Conservation (phyloP, 768 basidiomycete genomes). For the Lactarius hengduanensis region DNA sequence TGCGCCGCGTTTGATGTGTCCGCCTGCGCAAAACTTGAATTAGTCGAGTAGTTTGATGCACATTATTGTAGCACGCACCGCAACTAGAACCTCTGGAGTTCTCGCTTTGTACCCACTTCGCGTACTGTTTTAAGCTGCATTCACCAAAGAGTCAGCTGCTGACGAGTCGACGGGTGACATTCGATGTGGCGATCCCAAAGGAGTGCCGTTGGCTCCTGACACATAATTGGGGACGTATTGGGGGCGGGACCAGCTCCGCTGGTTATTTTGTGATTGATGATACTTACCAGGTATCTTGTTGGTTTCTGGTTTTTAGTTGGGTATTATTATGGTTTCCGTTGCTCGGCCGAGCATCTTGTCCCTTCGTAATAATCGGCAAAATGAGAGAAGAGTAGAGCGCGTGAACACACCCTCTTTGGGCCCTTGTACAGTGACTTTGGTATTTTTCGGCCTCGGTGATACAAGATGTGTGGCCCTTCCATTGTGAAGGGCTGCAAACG, state of each 20-base stretch:
- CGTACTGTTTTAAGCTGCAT: constrained; percentile 5
- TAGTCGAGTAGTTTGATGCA: not conserved
- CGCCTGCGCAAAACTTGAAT: constrained; percentile 10
- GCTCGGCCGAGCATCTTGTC: constrained; percentile 5
- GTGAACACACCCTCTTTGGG: constrained; percentile 50
- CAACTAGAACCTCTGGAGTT: constrained; percentile 6
- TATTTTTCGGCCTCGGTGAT: constrained; percentile 94
- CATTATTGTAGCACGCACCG: constrained; percentile 2
- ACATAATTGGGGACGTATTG: constrained; percentile 28
- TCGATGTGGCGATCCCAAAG: constrained; percentile 60
- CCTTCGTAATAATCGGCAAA: constrained; percentile 1
- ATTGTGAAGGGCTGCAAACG: constrained; percentile 75
- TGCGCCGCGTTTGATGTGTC: constrained; percentile 15
- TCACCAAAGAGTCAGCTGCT: constrained; percentile 24
- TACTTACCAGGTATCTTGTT: constrained; percentile 30
- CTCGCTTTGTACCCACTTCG: constrained; percentile 4
- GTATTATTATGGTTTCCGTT: constrained; percentile 12
- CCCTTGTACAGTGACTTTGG: constrained; percentile 82
- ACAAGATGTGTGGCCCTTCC: constrained; percentile 80
- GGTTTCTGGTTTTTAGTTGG: constrained; percentile 18
- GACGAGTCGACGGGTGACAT: constrained; percentile 45
- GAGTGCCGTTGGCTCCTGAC: constrained; percentile 71
- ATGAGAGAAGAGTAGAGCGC: constrained; percentile 31
- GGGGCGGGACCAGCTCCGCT: constrained; percentile 21
- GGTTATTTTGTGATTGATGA: constrained; percentile 11